Evolutionary conservation across 2,329 filamentous ascomycete species (phyloP), one percentile per base, ranked within the genome.

Genomic region (Boeremia lycopersici): DNA sequence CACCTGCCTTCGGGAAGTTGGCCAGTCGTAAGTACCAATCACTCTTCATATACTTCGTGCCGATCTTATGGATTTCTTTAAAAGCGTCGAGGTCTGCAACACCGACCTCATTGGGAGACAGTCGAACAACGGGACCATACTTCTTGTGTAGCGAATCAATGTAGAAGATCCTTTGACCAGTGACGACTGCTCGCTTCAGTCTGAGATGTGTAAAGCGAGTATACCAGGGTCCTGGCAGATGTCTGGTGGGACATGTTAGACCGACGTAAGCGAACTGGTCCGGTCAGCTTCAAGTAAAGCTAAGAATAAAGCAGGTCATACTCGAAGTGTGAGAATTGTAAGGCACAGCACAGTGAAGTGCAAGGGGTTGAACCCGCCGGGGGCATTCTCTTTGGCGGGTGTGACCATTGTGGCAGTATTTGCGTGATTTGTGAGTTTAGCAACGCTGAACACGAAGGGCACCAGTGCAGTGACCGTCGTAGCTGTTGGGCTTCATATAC

Each of bases 111-210:
- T 59, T 61, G 0, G 70, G 72, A 0, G 69, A 65, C 9, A 73
- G 52, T 28, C 72, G 65, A 7, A 74, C 68, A 35, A 73, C 60
- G 11, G 69, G 68, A 0, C 70, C 69, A 60, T 73, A 70, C 44
- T 62, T 39, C 30, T 68, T 48, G 56, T 78, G 76, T 1, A 78
- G 64, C 5, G 58, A 50, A 51, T 78, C 68, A 31, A 78, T 74
- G 59, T 76, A 75, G 49, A 75, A 72, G 43, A 75, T 72, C 2
- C 76, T 70, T 10, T 73, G 69, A 8, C 76, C 75, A 6, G 63
- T 62, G 6, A 77, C 56, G 13, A 76, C 71, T 8, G 73, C 71
- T 8, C 68, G 60, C 51, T 77, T 77, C 25, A 78, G 63, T 17
- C 64, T 63, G n/a, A 71, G 63, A 45, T 72, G 65, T 6, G 70